Percentiles rank a stretch among this genome's conserved stretches.
Conservation (phyloP, 129 eudicot species). For the Chrysanthemum seticuspe region DNA sequence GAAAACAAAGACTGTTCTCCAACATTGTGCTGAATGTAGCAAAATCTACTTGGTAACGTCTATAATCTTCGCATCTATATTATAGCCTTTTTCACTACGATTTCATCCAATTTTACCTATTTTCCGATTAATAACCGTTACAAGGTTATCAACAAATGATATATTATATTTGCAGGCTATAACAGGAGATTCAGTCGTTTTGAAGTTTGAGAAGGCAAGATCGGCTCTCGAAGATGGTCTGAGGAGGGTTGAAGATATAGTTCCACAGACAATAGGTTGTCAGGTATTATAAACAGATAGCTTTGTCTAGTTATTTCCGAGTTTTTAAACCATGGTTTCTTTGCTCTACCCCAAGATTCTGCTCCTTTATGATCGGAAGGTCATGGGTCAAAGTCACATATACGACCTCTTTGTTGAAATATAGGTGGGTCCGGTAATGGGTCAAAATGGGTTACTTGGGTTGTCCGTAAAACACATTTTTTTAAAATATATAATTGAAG, state of each 20-base stretch:
- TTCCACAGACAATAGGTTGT: slow-evolving; percentile 81
- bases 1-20: slow-evolving; percentile 87
- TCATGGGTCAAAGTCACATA: no score
- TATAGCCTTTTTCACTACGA: background rate
- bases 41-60: slow-evolving; percentile 84
- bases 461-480: background rate
- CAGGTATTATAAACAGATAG: slow-evolving; percentile 55
- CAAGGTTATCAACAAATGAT: background rate
- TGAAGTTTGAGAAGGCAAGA: slow-evolving; percentile 88
- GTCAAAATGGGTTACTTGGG: background rate
- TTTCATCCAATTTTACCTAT: background rate
- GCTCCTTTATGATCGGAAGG: no score
- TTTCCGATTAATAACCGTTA: background rate
- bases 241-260: slow-evolving; percentile 88
- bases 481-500: no score
- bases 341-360: no score
- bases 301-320: background rate
- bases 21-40: slow-evolving; percentile 96
- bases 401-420: background rate
- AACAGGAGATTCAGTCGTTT: slow-evolving; percentile 87
- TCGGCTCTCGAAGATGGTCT: slow-evolving; percentile 82
- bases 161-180: slow-evolving; percentile 63
- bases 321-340: background rate
- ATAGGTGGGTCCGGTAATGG: background rate
- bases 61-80: background rate